phyloP scores from a whole-genome alignment of 306 rosid species.

The Macrotyloma uniflorum region DNA sequence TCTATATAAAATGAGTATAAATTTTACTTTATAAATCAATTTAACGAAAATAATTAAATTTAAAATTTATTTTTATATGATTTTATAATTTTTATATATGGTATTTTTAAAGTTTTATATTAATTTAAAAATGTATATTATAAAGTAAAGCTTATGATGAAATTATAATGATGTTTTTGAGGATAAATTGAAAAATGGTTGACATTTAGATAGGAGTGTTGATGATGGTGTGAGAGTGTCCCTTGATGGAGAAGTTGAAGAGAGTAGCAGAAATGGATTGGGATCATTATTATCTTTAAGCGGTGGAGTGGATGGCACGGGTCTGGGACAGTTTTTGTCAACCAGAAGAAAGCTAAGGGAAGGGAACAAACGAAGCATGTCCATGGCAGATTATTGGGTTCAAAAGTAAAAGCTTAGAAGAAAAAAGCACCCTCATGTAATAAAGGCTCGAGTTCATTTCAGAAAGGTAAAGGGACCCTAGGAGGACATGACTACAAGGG shows the following conservation, averaged over 20 bases:
- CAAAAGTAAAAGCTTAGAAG: conserved; percentile 33
- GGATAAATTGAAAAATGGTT: too few species aligned
- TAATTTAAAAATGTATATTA: too few species aligned
- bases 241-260: conserved; percentile 30
- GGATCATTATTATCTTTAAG: conserved; percentile 28
- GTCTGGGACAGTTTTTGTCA: conserved; percentile 36
- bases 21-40: too few species aligned
- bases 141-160: too few species aligned
- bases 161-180: too few species aligned
- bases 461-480: conserved; percentile 30
- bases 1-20: too few species aligned
- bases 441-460: conserved; percentile 17
- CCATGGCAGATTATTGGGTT: conserved; percentile 30
- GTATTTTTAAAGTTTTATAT: too few species aligned
- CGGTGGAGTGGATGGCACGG: conserved; percentile 38
- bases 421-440: conserved; percentile 5
- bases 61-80: too few species aligned
- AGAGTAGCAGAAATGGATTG: conserved; percentile 20
- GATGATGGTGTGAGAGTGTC: too few species aligned
- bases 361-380: conserved; percentile 20
- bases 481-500: conserved; percentile 26
- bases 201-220: too few species aligned
- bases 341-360: conserved; percentile 41
- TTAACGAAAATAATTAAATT: too few species aligned
- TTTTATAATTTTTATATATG: too few species aligned